Evolutionary conservation across 2,329 filamentous ascomycete genomes (phyloP).

Genomic region (Ramichloridium luteum): DNA sequence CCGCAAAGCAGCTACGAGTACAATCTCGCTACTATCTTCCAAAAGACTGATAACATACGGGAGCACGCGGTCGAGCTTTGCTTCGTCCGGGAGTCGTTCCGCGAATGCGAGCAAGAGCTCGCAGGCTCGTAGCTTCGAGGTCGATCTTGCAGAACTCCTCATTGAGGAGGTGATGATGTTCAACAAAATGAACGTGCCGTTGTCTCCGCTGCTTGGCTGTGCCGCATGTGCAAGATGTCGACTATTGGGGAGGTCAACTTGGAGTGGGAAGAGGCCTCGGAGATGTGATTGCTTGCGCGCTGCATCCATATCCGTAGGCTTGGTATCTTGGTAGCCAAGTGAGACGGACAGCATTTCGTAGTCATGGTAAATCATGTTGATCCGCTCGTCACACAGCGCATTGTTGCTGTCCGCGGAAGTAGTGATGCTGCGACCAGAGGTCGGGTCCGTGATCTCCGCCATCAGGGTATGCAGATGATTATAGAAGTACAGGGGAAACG

Average conservation of each 20-base stretch:
- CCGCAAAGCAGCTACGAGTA: slow-evolving; percentile 73
- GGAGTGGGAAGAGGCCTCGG: slow-evolving; percentile 61
- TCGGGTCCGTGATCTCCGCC: slow-evolving; percentile 85
- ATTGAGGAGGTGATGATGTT: slow-evolving; percentile 80
- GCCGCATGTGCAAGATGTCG: slow-evolving; percentile 54
- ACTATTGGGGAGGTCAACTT: slow-evolving; percentile 76
- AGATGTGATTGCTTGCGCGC: slow-evolving; percentile 28
- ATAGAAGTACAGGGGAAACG: slow-evolving; percentile 95
- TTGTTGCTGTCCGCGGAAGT: slow-evolving; percentile 59
- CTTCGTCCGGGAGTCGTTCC: slow-evolving; percentile 84
- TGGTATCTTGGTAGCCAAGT: slow-evolving; percentile 57
- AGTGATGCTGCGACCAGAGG: slow-evolving; percentile 61
- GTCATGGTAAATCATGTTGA: slow-evolving; percentile 83
- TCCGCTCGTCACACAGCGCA: slow-evolving; percentile 82
- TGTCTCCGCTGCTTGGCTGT: slow-evolving; percentile 54
- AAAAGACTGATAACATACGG: slow-evolving; percentile 79
- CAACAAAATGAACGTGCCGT: slow-evolving; percentile 85
- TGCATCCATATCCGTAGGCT: slow-evolving; percentile 18
- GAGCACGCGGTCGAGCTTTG: slow-evolving; percentile 83
- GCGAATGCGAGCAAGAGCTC: slow-evolving; percentile 86
- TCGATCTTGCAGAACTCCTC: slow-evolving; percentile 75
- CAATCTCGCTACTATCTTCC: slow-evolving; percentile 69
- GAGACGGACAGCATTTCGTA: slow-evolving; percentile 98
- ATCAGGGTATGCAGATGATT: slow-evolving; percentile 96
- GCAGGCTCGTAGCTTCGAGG: slow-evolving; percentile 78